phyloP scores from a whole-genome alignment of 2,329 filamentous ascomycete species.

The Curvularia lunata region DNA sequence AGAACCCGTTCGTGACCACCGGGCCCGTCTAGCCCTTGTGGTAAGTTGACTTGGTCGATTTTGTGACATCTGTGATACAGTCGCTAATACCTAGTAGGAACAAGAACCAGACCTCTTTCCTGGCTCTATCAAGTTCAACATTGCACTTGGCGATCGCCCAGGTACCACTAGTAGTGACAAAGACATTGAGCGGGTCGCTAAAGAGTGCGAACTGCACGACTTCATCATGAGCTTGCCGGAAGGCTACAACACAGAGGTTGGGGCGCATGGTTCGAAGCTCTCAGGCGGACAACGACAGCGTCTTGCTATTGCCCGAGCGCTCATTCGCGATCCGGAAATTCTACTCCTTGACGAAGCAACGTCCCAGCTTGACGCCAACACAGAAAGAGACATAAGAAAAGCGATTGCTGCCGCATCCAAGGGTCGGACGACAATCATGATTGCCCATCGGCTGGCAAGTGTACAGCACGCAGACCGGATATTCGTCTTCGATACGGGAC shows the following conservation, averaged over 20 bases:
- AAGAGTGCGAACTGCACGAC: slow-evolving; percentile 54
- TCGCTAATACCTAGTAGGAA: slow-evolving; percentile 19
- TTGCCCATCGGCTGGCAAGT: slow-evolving; percentile 78
- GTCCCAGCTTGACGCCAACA: slow-evolving; percentile 55
- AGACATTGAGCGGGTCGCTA: slow-evolving; percentile 47
- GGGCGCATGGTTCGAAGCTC: slow-evolving; percentile 52
- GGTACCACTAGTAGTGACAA: slow-evolving; percentile 31
- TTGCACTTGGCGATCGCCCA: slow-evolving; percentile 49
- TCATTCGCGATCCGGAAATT: slow-evolving; percentile 55
- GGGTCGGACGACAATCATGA: slow-evolving; percentile 70
- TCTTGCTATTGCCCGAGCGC: slow-evolving; percentile 55
- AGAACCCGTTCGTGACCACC: slow-evolving; percentile 45
- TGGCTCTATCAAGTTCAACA: slow-evolving; percentile 54
- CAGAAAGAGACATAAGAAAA: slow-evolving; percentile 52
- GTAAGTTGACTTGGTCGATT: slow-evolving; percentile 20
- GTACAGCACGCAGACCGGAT: slow-evolving; percentile 82
- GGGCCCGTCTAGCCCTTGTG: slow-evolving; percentile 52
- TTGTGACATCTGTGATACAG: background rate
- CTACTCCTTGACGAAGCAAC: slow-evolving; percentile 57
- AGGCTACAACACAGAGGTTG: slow-evolving; percentile 56
- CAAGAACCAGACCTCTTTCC: slow-evolving; percentile 57
- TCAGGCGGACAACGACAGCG: slow-evolving; percentile 57
- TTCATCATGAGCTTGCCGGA: slow-evolving; percentile 57
- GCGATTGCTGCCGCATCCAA: slow-evolving; percentile 51
- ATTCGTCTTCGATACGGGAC: slow-evolving; percentile 74